phyloP scores from a whole-genome alignment of 1,139 yeast genomes.

The Scheffersomyces insectosa region DNA sequence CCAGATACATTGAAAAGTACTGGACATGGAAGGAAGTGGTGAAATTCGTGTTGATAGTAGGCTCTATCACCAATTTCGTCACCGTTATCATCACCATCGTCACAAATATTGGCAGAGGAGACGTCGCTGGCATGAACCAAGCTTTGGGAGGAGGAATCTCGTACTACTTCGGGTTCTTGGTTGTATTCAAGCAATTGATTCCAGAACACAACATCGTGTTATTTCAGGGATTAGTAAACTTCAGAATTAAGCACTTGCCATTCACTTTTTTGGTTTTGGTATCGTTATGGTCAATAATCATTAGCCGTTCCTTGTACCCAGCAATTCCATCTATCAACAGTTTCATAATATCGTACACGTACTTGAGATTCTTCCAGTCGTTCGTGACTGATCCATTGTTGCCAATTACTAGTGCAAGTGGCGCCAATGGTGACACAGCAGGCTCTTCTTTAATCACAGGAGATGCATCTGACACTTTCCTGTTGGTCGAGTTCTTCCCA shows the following conservation, averaged over 20 bases:
- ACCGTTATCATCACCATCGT: slow-evolving; percentile 32
- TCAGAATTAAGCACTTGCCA: slow-evolving; percentile 75
- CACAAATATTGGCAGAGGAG: slow-evolving; percentile 39
- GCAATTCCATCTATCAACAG: slow-evolving; percentile 68
- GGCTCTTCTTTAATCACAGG: slow-evolving; percentile 51
- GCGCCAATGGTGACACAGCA: slow-evolving; percentile 17
- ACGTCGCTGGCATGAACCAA: slow-evolving; percentile 39
- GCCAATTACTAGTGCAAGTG: slow-evolving; percentile 36
- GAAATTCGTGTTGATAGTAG: slow-evolving; percentile 57
- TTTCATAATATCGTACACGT: slow-evolving; percentile 69
- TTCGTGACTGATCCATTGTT: slow-evolving; percentile 37
- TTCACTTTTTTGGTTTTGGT: slow-evolving; percentile 53
- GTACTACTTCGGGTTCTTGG: slow-evolving; percentile 72
- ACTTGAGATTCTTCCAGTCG: slow-evolving; percentile 73
- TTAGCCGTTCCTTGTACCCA: slow-evolving; percentile 48
- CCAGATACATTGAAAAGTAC: slow-evolving; percentile 50
- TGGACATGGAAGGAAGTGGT: slow-evolving; percentile 65
- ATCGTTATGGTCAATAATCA: slow-evolving; percentile 44
- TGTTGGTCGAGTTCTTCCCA: slow-evolving; percentile 82
- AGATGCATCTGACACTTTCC: slow-evolving; percentile 89
- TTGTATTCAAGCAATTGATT: slow-evolving; percentile 82
- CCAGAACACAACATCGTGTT: slow-evolving; percentile 84
- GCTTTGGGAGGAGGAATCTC: slow-evolving; percentile 76
- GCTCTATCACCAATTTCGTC: slow-evolving; percentile 49
- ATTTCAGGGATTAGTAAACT: slow-evolving; percentile 60